Conservation (phyloP, 108 stramenopile genomes). For the Bacterosira constricta region DNA sequence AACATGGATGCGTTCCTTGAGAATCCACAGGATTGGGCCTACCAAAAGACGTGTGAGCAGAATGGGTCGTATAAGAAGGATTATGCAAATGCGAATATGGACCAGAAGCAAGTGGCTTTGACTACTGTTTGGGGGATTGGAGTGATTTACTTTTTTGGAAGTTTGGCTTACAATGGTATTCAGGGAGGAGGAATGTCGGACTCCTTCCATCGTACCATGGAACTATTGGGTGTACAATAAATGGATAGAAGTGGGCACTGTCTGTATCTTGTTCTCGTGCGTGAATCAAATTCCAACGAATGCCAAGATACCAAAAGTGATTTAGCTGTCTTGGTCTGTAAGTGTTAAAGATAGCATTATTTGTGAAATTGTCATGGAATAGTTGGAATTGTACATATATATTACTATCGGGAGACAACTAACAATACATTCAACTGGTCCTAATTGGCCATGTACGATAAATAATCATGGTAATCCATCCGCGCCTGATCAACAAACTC, state of each 20-base stretch:
- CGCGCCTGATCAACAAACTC: background rate
- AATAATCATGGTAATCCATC: background rate
- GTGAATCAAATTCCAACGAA: too few species aligned
- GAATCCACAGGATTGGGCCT: conserved; percentile 47
- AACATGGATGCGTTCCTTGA: conserved; percentile 73
- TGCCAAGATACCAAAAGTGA: too few species aligned
- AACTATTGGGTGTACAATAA: conserved; percentile 33
- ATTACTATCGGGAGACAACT: too few species aligned
- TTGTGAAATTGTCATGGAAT: too few species aligned
- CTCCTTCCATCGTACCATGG: conserved; percentile 46
- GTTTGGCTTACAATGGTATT: conserved; percentile 41
- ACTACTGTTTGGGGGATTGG: conserved; percentile 40
- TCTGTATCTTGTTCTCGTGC: too few species aligned
- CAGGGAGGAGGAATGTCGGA: conserved; percentile 26
- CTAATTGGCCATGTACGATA: background rate
- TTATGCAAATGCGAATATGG: conserved; percentile 54
- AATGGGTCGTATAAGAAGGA: conserved; percentile 49
- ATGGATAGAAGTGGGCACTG: too few species aligned
- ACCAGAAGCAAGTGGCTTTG: conserved; percentile 39
- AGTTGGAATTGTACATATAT: too few species aligned
- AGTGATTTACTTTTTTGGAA: conserved; percentile 47
- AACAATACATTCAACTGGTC: too few species aligned
- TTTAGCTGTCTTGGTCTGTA: too few species aligned
- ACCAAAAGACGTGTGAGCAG: conserved; percentile 44
- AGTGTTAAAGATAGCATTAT: too few species aligned